phyloP scores from a whole-genome alignment of 331 rosid genomes.

The Quercus lobata region DNA sequence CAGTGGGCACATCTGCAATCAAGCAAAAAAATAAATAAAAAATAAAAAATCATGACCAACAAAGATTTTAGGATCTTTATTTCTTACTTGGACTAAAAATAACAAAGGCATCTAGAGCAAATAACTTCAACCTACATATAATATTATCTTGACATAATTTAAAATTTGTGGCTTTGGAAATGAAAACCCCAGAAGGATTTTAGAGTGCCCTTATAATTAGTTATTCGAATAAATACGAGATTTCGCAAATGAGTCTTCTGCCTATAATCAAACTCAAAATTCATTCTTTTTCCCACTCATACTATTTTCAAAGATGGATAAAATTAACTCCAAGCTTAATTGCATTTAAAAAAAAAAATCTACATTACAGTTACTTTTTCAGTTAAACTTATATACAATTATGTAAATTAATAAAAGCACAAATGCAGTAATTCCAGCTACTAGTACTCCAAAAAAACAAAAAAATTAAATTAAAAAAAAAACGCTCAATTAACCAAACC shows the following conservation, averaged over 20 bases:
- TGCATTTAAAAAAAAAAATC: neutral
- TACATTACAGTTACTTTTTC: neutral
- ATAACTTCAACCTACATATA: constrained; percentile 9
- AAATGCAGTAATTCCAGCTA: neutral
- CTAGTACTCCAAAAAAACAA: neutral
- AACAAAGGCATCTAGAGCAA: constrained; percentile 7
- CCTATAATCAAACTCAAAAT: neutral
- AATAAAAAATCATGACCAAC: constrained; percentile 10
- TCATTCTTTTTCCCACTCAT: neutral
- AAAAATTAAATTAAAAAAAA: too few relatives aligned
- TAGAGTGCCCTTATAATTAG: neutral
- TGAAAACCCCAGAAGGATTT: neutral
- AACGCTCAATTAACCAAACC: too few relatives aligned
- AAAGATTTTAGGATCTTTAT: neutral
- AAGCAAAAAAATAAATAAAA: constrained; percentile 15
- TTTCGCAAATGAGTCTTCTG: neutral
- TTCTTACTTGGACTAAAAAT: neutral
- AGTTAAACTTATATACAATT: neutral
- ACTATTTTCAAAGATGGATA: neutral
- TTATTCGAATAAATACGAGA: neutral
- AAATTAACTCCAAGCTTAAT: neutral
- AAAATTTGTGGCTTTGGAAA: constrained; percentile 1
- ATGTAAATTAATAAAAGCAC: neutral
- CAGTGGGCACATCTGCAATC: constrained; percentile 67
- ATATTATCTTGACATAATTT: neutral